Evolutionary conservation across 2,329 filamentous ascomycete genomes (phyloP), one percentile per base, ranked within the genome.

Genomic region (Coniella vitis): DNA sequence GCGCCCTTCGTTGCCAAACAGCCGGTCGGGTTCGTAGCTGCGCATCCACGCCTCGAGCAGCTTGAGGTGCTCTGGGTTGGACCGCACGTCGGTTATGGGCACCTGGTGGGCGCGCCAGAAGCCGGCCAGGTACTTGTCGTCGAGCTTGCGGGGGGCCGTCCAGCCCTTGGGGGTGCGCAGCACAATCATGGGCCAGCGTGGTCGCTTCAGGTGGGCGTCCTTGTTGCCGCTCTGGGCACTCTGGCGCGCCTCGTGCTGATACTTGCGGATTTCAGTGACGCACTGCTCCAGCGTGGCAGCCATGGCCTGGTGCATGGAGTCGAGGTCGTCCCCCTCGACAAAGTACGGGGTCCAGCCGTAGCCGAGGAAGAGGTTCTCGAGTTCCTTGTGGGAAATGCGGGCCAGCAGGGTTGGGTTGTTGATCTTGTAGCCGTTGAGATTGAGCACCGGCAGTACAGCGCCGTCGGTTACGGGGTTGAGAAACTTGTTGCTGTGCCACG

Each of bases 391-490:
- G 38, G 79, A 78, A 60, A 90, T 84, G 56, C 86, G 80, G 13
- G 86, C 81, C 14, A 90, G 75, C 0, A 90, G 61, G 4, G 82
- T 90, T 8, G 84, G 84, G 65, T 88, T 87, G 71, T 87, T 87
- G 71, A 90, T 90, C 72, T 90, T 90, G 75, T 90, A 90, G 40
- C 86, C 86, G 58, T 90, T 90, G 31, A 90, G 72, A 63, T 90
- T 85, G 10, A 90, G 74, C 5, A 90, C 81, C 0, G 86, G 86
- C 1, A 90, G 73, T 7, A 90, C 86, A 34, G 85, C 86, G 25
- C 86, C 86, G 58, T 90, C 86, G 0, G 78, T 83, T 57, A 87
- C 84, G 4, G 86, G 86, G 61, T 90, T 89, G 55, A 90, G 74
- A 67, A 89, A 90, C 64, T 90, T 90, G 61, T 78, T 90, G 66